Percentiles rank a stretch among this genome's conserved stretches.
These are phyloP conservation scores for Scenedesmus sp. DNA, from an alignment of 163 green algal genomes.

Conservation along the genomic window DNA sequence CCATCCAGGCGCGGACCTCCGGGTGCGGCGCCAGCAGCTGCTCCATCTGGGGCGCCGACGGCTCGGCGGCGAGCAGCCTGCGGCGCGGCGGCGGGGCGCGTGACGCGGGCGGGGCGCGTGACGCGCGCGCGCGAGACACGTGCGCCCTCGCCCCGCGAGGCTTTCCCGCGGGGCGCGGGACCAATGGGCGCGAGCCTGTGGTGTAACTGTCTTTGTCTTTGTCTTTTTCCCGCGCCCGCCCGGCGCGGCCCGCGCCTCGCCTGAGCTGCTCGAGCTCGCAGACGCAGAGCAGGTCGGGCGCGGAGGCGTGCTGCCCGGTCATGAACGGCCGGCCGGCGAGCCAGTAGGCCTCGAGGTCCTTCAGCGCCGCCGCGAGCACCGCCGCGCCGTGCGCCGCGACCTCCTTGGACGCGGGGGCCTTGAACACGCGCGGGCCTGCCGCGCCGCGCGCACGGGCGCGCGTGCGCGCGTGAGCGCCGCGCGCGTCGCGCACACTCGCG, in stretches of 20 bases:
- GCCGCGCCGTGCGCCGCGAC: conserved; percentile 15
- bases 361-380: conserved; percentile 12
- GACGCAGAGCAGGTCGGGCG: conserved; percentile 58
- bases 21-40: conserved; percentile 51
- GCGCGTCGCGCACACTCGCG: background rate
- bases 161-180: too few relatives aligned
- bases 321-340: conserved; percentile 51
- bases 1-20: conserved; percentile 51
- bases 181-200: too few relatives aligned
- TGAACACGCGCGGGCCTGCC: conserved; percentile 26
- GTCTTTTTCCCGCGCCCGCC: too few relatives aligned
- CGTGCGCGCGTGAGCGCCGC: too few relatives aligned
- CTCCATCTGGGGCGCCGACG: conserved; percentile 32
- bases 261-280: conserved; percentile 60
- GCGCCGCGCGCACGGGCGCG: background rate
- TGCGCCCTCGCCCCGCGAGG: too few relatives aligned
- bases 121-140: too few relatives aligned
- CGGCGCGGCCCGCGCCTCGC: background rate
- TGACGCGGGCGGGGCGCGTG: too few relatives aligned
- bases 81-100: too few relatives aligned
- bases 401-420: background rate
- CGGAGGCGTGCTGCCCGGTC: conserved; percentile 35
- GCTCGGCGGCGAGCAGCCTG: conserved; percentile 38
- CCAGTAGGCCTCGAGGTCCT: conserved; percentile 52
- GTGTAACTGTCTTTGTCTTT: too few relatives aligned